Conservation (phyloP, 1,284 basidiomycete species). For the Trichosporon sp. region DNA sequence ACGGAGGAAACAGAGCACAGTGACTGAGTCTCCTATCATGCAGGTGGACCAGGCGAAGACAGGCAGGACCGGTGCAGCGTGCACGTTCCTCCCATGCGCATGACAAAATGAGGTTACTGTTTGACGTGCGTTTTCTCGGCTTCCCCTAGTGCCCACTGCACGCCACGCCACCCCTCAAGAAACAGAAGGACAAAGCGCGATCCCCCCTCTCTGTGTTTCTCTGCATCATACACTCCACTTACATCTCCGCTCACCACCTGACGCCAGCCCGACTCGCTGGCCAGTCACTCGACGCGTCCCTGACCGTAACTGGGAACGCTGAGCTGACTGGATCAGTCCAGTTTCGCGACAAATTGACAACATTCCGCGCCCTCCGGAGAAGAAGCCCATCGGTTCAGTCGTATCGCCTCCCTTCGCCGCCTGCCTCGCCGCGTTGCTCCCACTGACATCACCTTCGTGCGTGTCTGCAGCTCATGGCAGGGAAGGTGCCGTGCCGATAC, state of each 20-base stretch:
- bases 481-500: background rate
- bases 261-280: background rate
- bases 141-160: background rate
- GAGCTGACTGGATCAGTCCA: slow-evolving; percentile 11
- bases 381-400: background rate
- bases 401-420: background rate
- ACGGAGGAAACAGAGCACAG: background rate
- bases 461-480: background rate
- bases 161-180: background rate
- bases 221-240: slow-evolving; percentile 3
- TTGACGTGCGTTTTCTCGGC: background rate
- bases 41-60: background rate
- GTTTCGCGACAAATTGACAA: background rate
- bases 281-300: slow-evolving; percentile 11
- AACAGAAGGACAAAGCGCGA: slow-evolving; percentile 18
- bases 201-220: background rate
- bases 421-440: background rate
- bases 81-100: background rate
- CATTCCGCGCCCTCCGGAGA: background rate
- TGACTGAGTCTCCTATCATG: background rate
- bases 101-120: background rate
- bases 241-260: background rate
- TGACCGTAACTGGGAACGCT: background rate
- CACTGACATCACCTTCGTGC: background rate
- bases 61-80: background rate